phyloP scores from a whole-genome alignment of 345 rosid species.

The Hypericum perforatum region DNA sequence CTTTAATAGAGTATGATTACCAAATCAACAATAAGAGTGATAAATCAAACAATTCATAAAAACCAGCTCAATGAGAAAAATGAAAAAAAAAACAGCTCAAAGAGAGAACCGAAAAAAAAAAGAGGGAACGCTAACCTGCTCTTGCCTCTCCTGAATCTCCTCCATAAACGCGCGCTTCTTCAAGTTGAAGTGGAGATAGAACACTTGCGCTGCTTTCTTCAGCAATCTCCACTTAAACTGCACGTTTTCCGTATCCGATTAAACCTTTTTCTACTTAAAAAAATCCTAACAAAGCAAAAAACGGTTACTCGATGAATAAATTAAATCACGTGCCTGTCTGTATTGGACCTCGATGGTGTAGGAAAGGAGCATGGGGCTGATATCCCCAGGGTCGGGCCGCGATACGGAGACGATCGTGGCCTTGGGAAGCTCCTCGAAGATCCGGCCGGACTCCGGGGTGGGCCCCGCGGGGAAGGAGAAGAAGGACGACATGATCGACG shows the following conservation, averaged over 20 bases:
- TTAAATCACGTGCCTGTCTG: constrained; percentile 52
- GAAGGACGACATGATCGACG: constrained; percentile 41
- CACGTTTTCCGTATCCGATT: background rate
- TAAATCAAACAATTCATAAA: background rate
- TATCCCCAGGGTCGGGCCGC: constrained; percentile 81
- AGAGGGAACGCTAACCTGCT: constrained; percentile 51
- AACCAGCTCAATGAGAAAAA: background rate
- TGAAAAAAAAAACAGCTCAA: background rate
- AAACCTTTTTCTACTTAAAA: background rate
- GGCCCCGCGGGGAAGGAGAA: constrained; percentile 43
- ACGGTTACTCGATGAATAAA: background rate
- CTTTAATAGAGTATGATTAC: constrained; percentile 52
- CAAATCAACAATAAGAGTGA: constrained; percentile 39
- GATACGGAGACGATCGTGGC: constrained; percentile 70
- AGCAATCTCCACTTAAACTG: constrained; percentile 85
- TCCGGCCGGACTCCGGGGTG: constrained; percentile 44
- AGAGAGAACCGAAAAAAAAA: background rate
- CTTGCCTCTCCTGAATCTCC: constrained; percentile 98
- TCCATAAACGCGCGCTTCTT: constrained; percentile 85
- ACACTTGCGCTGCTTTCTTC: constrained; percentile 87
- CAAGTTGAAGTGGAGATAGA: constrained; percentile 82
- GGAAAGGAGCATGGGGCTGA: constrained; percentile 71
- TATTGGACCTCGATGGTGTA: constrained; percentile 80
- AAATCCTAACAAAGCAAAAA: background rate
- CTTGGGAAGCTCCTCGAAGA: constrained; percentile 81